Evolutionary conservation across 768 basidiomycete genomes (phyloP).

Genomic region (Artomyces pyxidatus): DNA sequence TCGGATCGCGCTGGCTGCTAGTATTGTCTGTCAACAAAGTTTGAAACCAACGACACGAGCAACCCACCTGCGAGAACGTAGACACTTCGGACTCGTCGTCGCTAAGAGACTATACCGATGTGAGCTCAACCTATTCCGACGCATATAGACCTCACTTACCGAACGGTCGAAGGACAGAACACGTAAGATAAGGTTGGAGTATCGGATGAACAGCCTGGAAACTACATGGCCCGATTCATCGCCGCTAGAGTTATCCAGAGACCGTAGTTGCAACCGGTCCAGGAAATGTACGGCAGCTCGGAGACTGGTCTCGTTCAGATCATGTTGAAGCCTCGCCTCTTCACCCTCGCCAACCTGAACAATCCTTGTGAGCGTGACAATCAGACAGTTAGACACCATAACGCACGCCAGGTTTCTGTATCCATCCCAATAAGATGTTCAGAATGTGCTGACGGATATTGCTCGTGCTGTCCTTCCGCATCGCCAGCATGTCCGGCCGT

Average conservation of each 20-base stretch:
- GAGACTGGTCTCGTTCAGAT: slow-evolving; percentile 68
- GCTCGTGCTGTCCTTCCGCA: slow-evolving; percentile 59
- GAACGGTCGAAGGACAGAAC: slow-evolving; percentile 46
- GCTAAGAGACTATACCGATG: not conserved
- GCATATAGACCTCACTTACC: slow-evolving; percentile 20
- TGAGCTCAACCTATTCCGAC: not conserved
- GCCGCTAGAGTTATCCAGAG: slow-evolving; percentile 45
- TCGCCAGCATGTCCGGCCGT: slow-evolving; percentile 48
- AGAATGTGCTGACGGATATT: slow-evolving; percentile 60
- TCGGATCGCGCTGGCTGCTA: slow-evolving; percentile 12
- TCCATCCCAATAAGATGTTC: slow-evolving; percentile 77
- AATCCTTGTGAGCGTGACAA: not conserved
- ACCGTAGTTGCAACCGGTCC: slow-evolving; percentile 63
- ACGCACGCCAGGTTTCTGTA: slow-evolving; percentile 46
- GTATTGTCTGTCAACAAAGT: not conserved
- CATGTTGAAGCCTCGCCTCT: slow-evolving; percentile 35
- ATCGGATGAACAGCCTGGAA: slow-evolving; percentile 73
- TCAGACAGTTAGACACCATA: slow-evolving; percentile 18
- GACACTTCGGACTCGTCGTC: slow-evolving; percentile 23
- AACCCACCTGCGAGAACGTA: slow-evolving; percentile 17
- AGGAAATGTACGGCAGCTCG: slow-evolving; percentile 68
- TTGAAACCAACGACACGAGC: not conserved
- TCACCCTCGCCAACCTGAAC: slow-evolving; percentile 30
- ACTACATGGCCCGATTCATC: slow-evolving; percentile 64
- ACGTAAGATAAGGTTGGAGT: slow-evolving; percentile 57